phyloP scores from a whole-genome alignment of 2,329 filamentous ascomycete genomes.

The Peltaster fructicola region DNA sequence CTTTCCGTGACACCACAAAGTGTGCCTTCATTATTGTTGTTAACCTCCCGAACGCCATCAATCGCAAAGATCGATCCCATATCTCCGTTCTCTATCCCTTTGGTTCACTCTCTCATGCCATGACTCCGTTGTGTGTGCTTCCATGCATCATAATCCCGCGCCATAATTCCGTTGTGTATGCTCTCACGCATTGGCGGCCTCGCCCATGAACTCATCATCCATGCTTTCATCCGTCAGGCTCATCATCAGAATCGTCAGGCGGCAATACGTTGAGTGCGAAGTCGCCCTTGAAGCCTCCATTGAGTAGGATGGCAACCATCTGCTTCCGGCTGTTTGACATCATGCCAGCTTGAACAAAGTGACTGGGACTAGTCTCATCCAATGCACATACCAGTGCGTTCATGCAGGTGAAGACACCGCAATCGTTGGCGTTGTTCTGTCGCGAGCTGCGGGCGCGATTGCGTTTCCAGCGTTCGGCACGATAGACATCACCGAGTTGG shows the following conservation, averaged over 20 bases:
- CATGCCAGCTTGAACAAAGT: conserved; percentile 6
- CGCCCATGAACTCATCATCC: no score
- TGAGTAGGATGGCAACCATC: conserved; percentile 48
- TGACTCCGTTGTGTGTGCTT: no score
- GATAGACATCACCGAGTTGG: conserved; percentile 39
- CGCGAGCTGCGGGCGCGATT: conserved; percentile 32
- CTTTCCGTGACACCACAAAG: no score
- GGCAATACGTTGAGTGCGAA: conserved; percentile 24
- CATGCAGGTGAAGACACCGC: conserved; percentile 59
- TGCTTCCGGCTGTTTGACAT: conserved; percentile 24
- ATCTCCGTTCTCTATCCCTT: no score
- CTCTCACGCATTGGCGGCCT: no score
- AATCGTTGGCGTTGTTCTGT: conserved; percentile 55
- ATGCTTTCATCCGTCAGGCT: no score
- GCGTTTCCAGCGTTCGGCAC: conserved; percentile 40
- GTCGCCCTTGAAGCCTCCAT: conserved; percentile 46
- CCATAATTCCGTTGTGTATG: no score
- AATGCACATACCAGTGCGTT: conserved; percentile 46
- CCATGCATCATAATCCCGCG: no score
- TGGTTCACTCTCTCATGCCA: no score
- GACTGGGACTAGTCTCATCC: conserved; percentile 39
- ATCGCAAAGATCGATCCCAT: no score
- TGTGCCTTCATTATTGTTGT: no score
- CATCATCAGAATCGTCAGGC: conserved; percentile 1
- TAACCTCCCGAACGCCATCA: no score